phyloP scores from a whole-genome alignment of 1,284 basidiomycete species.

The Rugosomyces carneus region DNA sequence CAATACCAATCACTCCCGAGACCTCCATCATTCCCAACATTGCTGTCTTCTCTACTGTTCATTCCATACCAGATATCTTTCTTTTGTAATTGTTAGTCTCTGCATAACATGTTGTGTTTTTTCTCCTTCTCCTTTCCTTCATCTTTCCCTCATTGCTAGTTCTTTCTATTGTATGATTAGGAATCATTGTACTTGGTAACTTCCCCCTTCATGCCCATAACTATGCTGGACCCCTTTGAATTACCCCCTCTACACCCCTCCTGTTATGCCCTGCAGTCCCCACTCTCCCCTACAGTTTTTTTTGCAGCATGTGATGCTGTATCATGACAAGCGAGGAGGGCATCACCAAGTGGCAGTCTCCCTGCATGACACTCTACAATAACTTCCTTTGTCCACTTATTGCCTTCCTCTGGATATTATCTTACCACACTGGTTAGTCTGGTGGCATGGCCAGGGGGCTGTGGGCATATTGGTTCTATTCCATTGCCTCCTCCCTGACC shows the following conservation, averaged over 20 bases:
- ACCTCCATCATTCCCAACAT: slow-evolving; percentile 5
- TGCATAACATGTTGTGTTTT: neutral
- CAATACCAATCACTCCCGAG: slow-evolving; percentile 9
- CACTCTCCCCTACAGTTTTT: too few species aligned
- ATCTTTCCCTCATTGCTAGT: slow-evolving; percentile 1
- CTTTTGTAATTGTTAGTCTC: slow-evolving; percentile 12
- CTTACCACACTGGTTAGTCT: slow-evolving; percentile 14
- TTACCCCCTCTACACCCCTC: too few species aligned
- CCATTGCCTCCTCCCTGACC: slow-evolving; percentile 6
- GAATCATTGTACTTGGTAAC: slow-evolving; percentile 5
- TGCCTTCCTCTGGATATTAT: slow-evolving; percentile 8
- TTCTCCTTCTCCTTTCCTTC: neutral
- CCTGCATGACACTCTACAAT: neutral
- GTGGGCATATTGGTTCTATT: too few species aligned
- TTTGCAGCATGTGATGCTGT: too few species aligned
- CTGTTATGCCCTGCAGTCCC: too few species aligned
- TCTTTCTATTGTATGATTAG: slow-evolving; percentile 14
- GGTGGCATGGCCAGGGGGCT: slow-evolving; percentile 7
- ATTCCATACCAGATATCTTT: slow-evolving; percentile 2
- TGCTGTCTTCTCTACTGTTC: neutral
- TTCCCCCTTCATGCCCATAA: neutral
- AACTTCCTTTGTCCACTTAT: neutral
- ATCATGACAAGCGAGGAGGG: too few species aligned
- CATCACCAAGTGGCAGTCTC: too few species aligned
- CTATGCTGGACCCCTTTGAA: neutral